Conservation (phyloP, 2,329 filamentous ascomycete species). For the Aspergillus sp. region DNA sequence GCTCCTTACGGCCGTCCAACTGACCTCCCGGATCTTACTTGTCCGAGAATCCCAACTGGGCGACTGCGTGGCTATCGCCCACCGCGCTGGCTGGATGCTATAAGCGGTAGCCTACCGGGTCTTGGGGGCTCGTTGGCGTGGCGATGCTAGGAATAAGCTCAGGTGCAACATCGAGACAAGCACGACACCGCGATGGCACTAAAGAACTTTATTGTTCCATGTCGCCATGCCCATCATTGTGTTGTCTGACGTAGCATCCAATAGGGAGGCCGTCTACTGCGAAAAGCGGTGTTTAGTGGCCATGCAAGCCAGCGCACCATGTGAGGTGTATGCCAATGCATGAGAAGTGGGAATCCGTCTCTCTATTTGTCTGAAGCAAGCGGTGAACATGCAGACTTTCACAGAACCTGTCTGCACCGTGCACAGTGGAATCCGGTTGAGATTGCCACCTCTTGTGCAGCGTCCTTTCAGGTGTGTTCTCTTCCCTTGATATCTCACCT, state of each 20-base stretch:
- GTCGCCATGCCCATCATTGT: slow-evolving; percentile 5
- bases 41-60: slow-evolving; percentile 17
- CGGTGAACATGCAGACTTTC: slow-evolving; percentile 13
- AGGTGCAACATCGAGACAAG: slow-evolving; percentile 18
- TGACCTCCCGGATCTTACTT: slow-evolving; percentile 16
- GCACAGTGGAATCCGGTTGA: slow-evolving; percentile 3
- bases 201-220: slow-evolving; percentile 13
- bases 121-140: slow-evolving; percentile 7
- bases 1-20: slow-evolving; percentile 16
- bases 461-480: not conserved
- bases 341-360: slow-evolving; percentile 6
- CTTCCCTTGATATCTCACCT: not conserved
- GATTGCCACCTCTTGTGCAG: not conserved
- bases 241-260: slow-evolving; percentile 16
- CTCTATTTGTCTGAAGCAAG: slow-evolving; percentile 18
- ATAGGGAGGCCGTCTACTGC: slow-evolving; percentile 9
- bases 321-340: slow-evolving; percentile 25
- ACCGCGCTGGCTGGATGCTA: slow-evolving; percentile 12
- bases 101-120: slow-evolving; percentile 6
- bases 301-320: slow-evolving; percentile 25
- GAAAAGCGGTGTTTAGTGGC: slow-evolving; percentile 2
- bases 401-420: slow-evolving; percentile 5
- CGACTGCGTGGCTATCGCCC: slow-evolving; percentile 16
- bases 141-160: slow-evolving; percentile 14
- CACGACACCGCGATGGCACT: slow-evolving; percentile 6